Base-by-base conservation (phyloP, 208 protist genomes). In the Vickermania spadyakhi region DNA sequence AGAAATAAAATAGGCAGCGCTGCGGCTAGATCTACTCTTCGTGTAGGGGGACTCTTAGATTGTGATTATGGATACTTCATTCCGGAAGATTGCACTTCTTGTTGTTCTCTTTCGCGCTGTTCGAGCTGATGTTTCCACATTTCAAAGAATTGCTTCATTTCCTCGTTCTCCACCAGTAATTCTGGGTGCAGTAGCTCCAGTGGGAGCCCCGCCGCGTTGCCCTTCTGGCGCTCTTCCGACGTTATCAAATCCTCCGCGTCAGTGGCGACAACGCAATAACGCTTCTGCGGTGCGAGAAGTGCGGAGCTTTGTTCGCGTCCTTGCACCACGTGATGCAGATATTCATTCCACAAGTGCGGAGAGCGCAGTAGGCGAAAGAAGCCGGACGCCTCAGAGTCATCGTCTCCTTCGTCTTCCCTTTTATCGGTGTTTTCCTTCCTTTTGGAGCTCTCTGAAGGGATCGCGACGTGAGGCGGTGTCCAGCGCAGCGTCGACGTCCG, bases 301-400 rank as follows among this genome's bases (percentile, higher is more conserved):
- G 21, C 51, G 36, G 11, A n/a, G 36, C 36, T 5, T 18, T 21
- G 18, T 26, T 3, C 28, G 7, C 30, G 22, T 1, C 73, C 66
- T 25, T 66, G 52, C 49, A 66, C 56, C 72, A 92, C 67, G 13
- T 78, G 54, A 14, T 56, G 61, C 4, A 89, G 68, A 62, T 94
- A 88, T 23, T 61, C 58, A 55, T 94, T 94, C 84, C 87, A 94
- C 52, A 87, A 77, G 7, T 14, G 50, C 25, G 62, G 60, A 50
- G 81, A 73, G 31, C 87, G 72, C 60, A 94, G 86, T 21, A 94
- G 72, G 31, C 87, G 81, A 53, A 94, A 89, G 53, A 94, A 94
- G 52, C 63, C 76, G 56, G 45, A 69, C 4, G n/a, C n/a, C n/a
- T n/a, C n/a, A n/a, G n/a, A n/a, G n/a, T 42, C 23, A 21, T 26